Evolutionary conservation across 768 basidiomycete genomes (phyloP), one percentile per base, ranked within the genome.

Genomic region (Phylloporus sp.): DNA sequence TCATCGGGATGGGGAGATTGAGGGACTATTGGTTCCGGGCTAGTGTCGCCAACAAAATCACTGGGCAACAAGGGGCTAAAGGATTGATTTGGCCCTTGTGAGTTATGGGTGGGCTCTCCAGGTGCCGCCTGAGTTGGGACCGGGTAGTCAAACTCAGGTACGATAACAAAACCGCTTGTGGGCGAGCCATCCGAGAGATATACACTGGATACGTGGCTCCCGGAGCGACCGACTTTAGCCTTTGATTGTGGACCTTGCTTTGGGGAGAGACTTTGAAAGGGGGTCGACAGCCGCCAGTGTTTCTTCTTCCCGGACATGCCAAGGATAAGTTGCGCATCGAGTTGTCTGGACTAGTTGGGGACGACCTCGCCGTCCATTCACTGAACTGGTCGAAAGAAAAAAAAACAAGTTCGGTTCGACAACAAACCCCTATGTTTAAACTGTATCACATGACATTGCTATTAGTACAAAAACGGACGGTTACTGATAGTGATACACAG

Each of bases 241-340:
- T 54, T 50, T 16, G 13, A 36, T 44, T 12, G 45, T 45, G 15
- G 28, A 23, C 45, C 50, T 46, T 49, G 61, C 23, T 45, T 58
- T 15, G 39, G 50, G 4, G 53, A 48, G 27, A 44, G 38, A 6
- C 35, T 54, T 53, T 57, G 59, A 50, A 70, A 69, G 42, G 57
- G 61, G 28, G 43, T 56, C 24, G 51, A 40, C 29, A 67, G 26
- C 53, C 42, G 49, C 66, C 60, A 66, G 26, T 45, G 43, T 54
- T 54, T 67, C 53, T 65, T 69, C 57, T 68, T 63, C 47, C 36
- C 48, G 24, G 58, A 49, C 67, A 67, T 67, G 29, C 41, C 38
- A 22, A 47, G 44, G 43, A 40, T 31, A 32, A 13, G 44, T 43
- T 45, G 27, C 18, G 42, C 63, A 61, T 58, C 50, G 45, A 39